These are phyloP conservation scores for Sicyos baderoa DNA, from an alignment of 306 rosid genomes.

Conservation along the genomic window DNA sequence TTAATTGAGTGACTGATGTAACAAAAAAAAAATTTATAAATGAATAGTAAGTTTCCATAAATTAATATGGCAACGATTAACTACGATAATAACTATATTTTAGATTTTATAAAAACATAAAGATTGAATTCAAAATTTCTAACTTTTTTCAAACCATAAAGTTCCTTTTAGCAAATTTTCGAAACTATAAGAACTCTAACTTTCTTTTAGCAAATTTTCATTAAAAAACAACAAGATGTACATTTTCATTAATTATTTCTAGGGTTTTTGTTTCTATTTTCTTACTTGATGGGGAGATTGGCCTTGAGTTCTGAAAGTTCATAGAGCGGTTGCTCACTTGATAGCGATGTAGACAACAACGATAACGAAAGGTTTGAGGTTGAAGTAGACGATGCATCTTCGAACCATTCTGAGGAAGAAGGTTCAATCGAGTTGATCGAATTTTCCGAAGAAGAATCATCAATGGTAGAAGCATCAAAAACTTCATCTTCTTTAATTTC, in stretches of 20 bases:
- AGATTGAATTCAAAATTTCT: no score
- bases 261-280: background rate
- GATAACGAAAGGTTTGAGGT: background rate
- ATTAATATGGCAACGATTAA: no score
- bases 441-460: conserved; percentile 31
- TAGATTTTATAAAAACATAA: no score
- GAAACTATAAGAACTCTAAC: no score
- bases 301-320: conserved; percentile 67
- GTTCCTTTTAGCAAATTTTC: no score
- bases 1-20: no score
- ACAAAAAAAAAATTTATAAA: no score
- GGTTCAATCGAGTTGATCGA: conserved; percentile 30
- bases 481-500: conserved; percentile 19
- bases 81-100: no score
- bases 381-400: conserved; percentile 45
- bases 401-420: conserved; percentile 41
- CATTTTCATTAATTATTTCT: background rate
- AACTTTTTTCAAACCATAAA: no score
- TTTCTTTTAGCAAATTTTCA: no score
- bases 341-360: background rate
- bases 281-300: conserved; percentile 77
- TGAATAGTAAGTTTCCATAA: no score
- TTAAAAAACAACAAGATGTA: no score
- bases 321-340: conserved; percentile 62
- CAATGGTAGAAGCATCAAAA: conserved; percentile 19